Base-by-base conservation (phyloP, 169 alveolate species). In the Cyclospora cayetanensis region DNA sequence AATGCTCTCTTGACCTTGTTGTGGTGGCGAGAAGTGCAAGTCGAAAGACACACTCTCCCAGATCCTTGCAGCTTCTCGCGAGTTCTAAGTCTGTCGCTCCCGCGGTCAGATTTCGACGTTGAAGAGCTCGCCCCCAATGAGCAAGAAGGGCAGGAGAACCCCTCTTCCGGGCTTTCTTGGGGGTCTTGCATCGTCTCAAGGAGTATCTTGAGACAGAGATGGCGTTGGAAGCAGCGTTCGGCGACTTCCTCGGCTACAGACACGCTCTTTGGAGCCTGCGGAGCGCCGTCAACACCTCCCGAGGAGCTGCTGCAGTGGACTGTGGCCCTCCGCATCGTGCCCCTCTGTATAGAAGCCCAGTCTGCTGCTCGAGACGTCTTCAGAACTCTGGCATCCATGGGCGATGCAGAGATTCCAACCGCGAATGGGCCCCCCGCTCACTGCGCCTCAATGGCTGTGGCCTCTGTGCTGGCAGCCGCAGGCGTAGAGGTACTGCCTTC, bases 241-340 rank as follows among this genome's bases (percentile, higher is more conserved):
- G n/a, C n/a, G n/a, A n/a, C n/a, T 1, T 2, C 74, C 74, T 37
- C 35, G 35, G 35, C n/a, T n/a, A n/a, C 2, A 65, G n/a, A 35
- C 70, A 25, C 66, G 52, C 50, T 25, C 29, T 37, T 37, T 22
- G 25, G 70, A 41, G 18, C 31, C 12, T 42, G 70, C 72, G 43
- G 42, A n/a, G 1, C 88, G 29, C n/a, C 88, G 27, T 25, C 88
- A 43, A n/a, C 46, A 25, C 60, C 88, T 2, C 70, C 11, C 35
- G 88, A 39, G 22, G 50, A 77, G 70, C 88, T 77, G 41, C 31
- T 72, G 52, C 88, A 77, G 88, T 77, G 88, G 88, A 29, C 15
- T 35, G 31, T 70, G 3, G 35, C 27, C 22, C 70, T 77, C 43
- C 42, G 3, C 5, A 70, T 77, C 22, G 88, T 77, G 35, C 88